A percentile compares a stretch with the other conserved stretches of the same genome.
Evolutionary conservation across 1,139 yeast genomes (phyloP).

Genomic region (Citeromyces hawaiiensis): DNA sequence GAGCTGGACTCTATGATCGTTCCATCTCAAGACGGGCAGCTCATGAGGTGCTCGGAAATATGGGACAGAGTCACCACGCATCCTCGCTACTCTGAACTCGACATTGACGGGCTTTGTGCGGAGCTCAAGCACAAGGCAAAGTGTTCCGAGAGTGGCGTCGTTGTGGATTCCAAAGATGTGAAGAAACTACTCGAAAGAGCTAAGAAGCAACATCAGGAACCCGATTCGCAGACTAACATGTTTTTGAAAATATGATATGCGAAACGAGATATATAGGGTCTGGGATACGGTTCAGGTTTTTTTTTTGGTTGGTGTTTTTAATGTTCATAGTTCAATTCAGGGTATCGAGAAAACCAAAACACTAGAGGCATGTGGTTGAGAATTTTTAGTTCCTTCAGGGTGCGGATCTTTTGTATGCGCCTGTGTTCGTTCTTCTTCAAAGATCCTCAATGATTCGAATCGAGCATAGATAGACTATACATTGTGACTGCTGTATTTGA

Average conservation of each 20-base stretch:
- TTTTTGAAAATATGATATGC: background rate
- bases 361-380: too few species aligned
- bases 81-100: slow-evolving; percentile 86
- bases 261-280: too few species aligned
- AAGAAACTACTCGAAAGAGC: slow-evolving; percentile 39
- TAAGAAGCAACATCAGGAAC: background rate
- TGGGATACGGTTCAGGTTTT: too few species aligned
- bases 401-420: too few species aligned
- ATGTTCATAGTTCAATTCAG: too few species aligned
- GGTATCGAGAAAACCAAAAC: too few species aligned
- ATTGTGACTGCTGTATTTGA: too few species aligned
- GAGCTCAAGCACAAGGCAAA: slow-evolving; percentile 91
- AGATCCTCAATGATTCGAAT: too few species aligned
- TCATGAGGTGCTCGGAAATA: slow-evolving; percentile 72
- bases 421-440: too few species aligned
- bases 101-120: slow-evolving; percentile 81
- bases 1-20: slow-evolving; percentile 23
- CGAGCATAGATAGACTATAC: too few species aligned
- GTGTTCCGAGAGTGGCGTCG: slow-evolving; percentile 87
- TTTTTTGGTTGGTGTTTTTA: too few species aligned
- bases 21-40: slow-evolving; percentile 35
- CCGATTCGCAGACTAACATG: background rate
- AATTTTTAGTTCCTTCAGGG: too few species aligned
- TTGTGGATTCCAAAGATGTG: slow-evolving; percentile 69
- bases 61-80: slow-evolving; percentile 95